Percentiles rank a stretch among this genome's conserved stretches.
phyloP scores from a whole-genome alignment of 2,329 filamentous ascomycete genomes.

The Dactylellina leptospora region DNA sequence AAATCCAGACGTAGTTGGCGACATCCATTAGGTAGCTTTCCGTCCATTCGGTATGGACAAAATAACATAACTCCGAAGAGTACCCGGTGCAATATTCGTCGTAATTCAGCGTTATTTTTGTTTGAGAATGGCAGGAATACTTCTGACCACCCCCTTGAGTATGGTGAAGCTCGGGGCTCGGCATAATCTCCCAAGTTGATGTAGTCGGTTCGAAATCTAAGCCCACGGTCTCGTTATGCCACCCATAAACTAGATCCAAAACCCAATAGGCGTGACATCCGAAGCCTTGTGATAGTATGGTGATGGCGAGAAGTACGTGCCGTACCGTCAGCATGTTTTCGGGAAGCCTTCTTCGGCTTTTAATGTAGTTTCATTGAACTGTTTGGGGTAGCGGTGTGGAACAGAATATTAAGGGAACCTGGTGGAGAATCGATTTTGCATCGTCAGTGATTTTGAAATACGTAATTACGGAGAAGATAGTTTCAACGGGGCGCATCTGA shows the following conservation, averaged over 20 bases:
- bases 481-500: too few relatives aligned
- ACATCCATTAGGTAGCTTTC: not conserved
- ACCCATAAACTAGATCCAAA: constrained; percentile 22
- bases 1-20: constrained; percentile 26
- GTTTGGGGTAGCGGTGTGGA: too few relatives aligned
- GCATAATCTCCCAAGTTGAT: not conserved
- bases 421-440: too few relatives aligned
- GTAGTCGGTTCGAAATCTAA: not conserved
- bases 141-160: constrained; percentile 3
- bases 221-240: constrained; percentile 13
- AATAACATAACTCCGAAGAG: not conserved
- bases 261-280: constrained; percentile 8
- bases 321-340: not conserved
- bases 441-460: too few relatives aligned
- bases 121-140: constrained; percentile 12
- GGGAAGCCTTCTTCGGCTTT: too few relatives aligned
- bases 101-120: not conserved
- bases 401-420: too few relatives aligned
- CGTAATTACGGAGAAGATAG: too few relatives aligned
- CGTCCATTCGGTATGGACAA: not conserved
- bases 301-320: not conserved
- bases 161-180: constrained; percentile 3
- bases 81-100: constrained; percentile 5
- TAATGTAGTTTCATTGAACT: too few relatives aligned
- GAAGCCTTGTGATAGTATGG: not conserved